Conservation (phyloP, 2,329 filamentous ascomycete genomes). For the Ceratocystiopsis sp. region DNA sequence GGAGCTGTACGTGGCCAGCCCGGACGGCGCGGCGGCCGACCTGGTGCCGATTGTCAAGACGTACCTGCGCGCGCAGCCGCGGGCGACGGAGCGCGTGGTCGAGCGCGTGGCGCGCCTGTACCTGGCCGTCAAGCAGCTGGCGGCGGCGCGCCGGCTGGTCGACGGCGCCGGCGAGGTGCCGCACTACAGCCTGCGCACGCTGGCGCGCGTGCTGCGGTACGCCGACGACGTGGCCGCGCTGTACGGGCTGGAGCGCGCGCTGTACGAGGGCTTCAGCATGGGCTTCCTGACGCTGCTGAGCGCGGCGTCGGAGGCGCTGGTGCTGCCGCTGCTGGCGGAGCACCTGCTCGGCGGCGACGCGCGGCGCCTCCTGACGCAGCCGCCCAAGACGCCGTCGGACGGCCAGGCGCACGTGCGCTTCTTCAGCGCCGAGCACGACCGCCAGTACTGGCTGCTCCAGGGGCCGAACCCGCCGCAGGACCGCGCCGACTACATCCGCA, state of each 20-base stretch:
- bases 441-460: conserved; percentile 80
- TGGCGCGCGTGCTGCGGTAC: conserved; percentile 81
- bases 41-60: conserved; percentile 74
- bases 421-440: conserved; percentile 41
- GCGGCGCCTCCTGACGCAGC: conserved; percentile 58
- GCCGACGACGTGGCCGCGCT: conserved; percentile 68
- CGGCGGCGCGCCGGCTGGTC: conserved; percentile 67
- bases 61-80: conserved; percentile 59
- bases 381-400: conserved; percentile 61
- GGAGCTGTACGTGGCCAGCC: conserved; percentile 84
- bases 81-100: conserved; percentile 55
- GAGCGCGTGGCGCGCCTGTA: conserved; percentile 78
- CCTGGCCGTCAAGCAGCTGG: conserved; percentile 67
- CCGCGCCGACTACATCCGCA: conserved; percentile 87
- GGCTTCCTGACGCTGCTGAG: conserved; percentile 86
- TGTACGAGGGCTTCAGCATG: conserved; percentile 97
- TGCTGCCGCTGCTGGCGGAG: conserved; percentile 65
- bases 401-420: conserved; percentile 68
- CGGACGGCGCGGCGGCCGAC: conserved; percentile 74
- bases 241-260: conserved; percentile 68
- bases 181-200: conserved; percentile 87
- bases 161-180: conserved; percentile 93
- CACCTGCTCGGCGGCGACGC: conserved; percentile 47
- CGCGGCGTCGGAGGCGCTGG: conserved; percentile 59
- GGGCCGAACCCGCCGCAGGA: conserved; percentile 50